Base-by-base conservation (phyloP, 2,329 filamentous ascomycete genomes). In the Talaromyces sp. region DNA sequence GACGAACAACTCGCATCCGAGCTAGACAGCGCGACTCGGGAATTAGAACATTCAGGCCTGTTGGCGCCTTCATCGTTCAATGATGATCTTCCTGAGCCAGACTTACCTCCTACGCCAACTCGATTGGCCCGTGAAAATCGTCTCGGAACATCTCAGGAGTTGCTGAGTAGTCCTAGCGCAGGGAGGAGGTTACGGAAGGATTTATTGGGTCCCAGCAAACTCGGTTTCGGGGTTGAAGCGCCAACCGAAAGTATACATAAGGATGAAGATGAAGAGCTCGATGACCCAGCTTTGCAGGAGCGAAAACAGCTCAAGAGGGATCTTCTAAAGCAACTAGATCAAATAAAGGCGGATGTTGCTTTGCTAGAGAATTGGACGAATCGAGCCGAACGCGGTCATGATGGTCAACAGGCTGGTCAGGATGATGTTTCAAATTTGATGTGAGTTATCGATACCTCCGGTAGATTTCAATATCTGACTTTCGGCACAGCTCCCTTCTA, bases 291-390 rank as follows among this genome's bases (percentile, higher is more conserved):
- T 24, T 19, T 74, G n/a, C 61, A 66, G 31, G 71, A 81, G 24
- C 88, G 87, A 72, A 83, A 82, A 67, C 80, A 80, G 50, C 71
- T 83, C 37, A 82, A 83, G 50, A 83, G 86, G 63, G 78, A 79
- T 6, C 77, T 91, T 1, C 75, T 82, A 3, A 80, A 80, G 4
- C 84, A 91, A 70, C 76, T 90, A 2, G 78, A 81, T 43, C 77
- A 79, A 50, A 75, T 92, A 0, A 82, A 85, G 71, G 80, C 79
- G 24, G 89, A 92, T 67, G 71, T 91, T n/a, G 74, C 79, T 9
- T 71, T 86, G 5, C 82, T 85, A 8, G 82, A 82, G 60, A 79
- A 78, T n/a, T 88, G 88, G 70, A 88, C 88, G 61, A 82, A 85
- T 56, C 82, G 84, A 19, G 75, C 87, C 59, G 78, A 82, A 35